Percentiles rank a stretch among this genome's conserved stretches.
Evolutionary conservation across 352 stramenopile species (phyloP).

Genomic region (Pythium volutum): DNA sequence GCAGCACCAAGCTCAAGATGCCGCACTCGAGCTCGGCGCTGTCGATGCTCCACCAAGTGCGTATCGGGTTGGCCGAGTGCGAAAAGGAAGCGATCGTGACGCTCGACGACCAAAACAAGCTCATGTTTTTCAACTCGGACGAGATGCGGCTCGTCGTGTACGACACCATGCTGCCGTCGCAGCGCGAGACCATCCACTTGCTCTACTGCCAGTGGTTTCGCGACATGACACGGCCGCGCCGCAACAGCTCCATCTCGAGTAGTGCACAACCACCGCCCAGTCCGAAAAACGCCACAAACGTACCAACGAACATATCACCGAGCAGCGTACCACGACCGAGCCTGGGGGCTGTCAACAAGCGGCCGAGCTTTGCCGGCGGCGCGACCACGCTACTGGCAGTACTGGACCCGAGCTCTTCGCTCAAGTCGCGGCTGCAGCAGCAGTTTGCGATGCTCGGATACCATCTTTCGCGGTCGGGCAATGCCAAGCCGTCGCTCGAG

Average conservation of each 20-base stretch:
- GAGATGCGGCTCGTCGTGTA: slow-evolving; percentile 65
- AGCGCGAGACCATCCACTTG: slow-evolving; percentile 57
- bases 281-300: background rate
- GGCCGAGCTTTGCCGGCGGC: slow-evolving; percentile 3
- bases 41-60: slow-evolving; percentile 49
- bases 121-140: slow-evolving; percentile 65
- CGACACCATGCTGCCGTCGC: slow-evolving; percentile 63
- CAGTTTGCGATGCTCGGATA: slow-evolving; percentile 64
- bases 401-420: slow-evolving; percentile 5
- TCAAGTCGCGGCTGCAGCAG: slow-evolving; percentile 34
- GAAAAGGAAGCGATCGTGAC: slow-evolving; percentile 43
- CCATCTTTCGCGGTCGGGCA: slow-evolving; percentile 56
- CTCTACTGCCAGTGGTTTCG: slow-evolving; percentile 63
- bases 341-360: background rate
- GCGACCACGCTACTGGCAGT: slow-evolving; percentile 3
- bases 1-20: slow-evolving; percentile 38
- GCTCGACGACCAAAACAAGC: slow-evolving; percentile 47
- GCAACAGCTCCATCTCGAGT: slow-evolving; percentile 9
- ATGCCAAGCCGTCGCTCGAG: slow-evolving; percentile 50
- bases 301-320: no score
- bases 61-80: slow-evolving; percentile 25
- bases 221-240: slow-evolving; percentile 24
- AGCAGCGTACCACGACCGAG: background rate
- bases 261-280: slow-evolving; percentile 8
- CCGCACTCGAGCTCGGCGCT: slow-evolving; percentile 36